A percentile compares a stretch with the other conserved stretches of the same genome.
These are phyloP conservation scores for Inonotus obliquus DNA, from an alignment of 1,284 basidiomycete genomes.

Conservation along the genomic window DNA sequence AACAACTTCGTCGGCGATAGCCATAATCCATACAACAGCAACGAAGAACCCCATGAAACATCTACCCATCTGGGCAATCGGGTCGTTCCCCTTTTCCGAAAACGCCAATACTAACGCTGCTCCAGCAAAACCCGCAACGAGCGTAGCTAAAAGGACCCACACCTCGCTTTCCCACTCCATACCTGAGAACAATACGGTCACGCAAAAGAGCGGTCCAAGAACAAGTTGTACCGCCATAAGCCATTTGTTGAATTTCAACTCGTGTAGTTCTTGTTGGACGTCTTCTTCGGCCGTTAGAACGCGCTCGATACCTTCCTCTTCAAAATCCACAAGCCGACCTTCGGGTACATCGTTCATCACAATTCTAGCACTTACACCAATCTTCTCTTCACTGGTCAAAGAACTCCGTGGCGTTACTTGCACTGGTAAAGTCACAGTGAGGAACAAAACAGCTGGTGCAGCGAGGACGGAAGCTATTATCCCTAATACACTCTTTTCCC, in stretches of 20 bases:
- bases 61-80: slow-evolving; percentile 61
- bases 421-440: slow-evolving; percentile 91
- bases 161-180: slow-evolving; percentile 36
- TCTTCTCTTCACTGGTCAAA: slow-evolving; percentile 37
- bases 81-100: slow-evolving; percentile 55
- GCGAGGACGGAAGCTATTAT: slow-evolving; percentile 78
- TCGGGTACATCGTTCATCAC: slow-evolving; percentile 26
- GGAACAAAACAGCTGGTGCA: slow-evolving; percentile 77
- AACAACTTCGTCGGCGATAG: slow-evolving; percentile 92
- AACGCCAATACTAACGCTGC: slow-evolving; percentile 58
- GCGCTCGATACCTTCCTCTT: slow-evolving; percentile 64
- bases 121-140: slow-evolving; percentile 48
- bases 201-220: slow-evolving; percentile 74
- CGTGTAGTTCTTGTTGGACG: slow-evolving; percentile 57
- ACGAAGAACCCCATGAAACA: slow-evolving; percentile 89
- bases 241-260: slow-evolving; percentile 73
- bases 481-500: slow-evolving; percentile 66
- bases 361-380: slow-evolving; percentile 10
- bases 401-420: slow-evolving; percentile 63
- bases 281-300: slow-evolving; percentile 62
- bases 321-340: slow-evolving; percentile 55
- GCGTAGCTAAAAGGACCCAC: slow-evolving; percentile 55
- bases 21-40: slow-evolving; percentile 92
- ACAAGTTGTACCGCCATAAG: slow-evolving; percentile 78
- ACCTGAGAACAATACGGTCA: slow-evolving; percentile 69